phyloP scores from a whole-genome alignment of 441 rosid genomes.

The Jatropha podagrica region DNA sequence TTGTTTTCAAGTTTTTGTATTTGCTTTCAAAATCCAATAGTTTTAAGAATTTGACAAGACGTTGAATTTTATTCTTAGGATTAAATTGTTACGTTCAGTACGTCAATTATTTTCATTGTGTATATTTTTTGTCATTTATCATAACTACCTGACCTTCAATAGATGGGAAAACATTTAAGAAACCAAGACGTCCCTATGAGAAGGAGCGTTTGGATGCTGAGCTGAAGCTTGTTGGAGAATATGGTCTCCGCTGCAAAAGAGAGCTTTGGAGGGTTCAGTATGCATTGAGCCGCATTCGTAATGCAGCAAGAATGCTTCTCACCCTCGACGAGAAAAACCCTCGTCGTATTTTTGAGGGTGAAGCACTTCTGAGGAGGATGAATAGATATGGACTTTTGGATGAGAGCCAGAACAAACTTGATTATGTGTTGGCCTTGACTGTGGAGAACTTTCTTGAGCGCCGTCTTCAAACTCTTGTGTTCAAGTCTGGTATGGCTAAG shows the following conservation, averaged over 20 bases:
- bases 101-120: too few relatives aligned
- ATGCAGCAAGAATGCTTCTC: slow-evolving; percentile 75
- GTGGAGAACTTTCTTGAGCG: slow-evolving; percentile 90
- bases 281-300: slow-evolving; percentile 74
- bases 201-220: slow-evolving; percentile 83
- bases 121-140: neutral
- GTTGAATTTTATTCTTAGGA: neutral
- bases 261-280: slow-evolving; percentile 94
- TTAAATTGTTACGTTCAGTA: neutral
- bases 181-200: slow-evolving; percentile 85
- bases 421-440: slow-evolving; percentile 80
- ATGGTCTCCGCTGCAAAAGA: slow-evolving; percentile 80
- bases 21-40: neutral
- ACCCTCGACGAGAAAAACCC: slow-evolving; percentile 86
- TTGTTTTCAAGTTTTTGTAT: neutral
- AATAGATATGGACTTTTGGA: slow-evolving; percentile 75
- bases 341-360: slow-evolving; percentile 71
- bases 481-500: slow-evolving; percentile 90
- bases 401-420: slow-evolving; percentile 86
- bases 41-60: neutral
- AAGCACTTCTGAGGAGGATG: slow-evolving; percentile 84
- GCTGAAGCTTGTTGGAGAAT: slow-evolving; percentile 75
- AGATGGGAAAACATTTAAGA: slow-evolving; percentile 93
- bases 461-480: slow-evolving; percentile 73
- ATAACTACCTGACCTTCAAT: neutral